Base-by-base conservation (phyloP, 225 moss, liverwort and hornwort species). In the Takakia lepidozioides region DNA sequence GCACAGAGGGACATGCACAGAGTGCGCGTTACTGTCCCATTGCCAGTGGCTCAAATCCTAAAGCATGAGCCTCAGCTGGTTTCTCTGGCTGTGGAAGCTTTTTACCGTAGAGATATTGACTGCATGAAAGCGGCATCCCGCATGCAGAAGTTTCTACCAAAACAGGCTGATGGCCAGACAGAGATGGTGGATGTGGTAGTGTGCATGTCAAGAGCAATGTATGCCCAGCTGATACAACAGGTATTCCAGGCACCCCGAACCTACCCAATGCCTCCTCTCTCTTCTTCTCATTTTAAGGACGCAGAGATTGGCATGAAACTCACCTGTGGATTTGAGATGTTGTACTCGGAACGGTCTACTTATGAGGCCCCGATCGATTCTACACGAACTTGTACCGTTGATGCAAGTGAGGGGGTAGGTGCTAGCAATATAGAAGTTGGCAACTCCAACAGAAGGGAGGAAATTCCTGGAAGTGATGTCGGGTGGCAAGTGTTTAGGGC, bases 301-400 rank as follows among this genome's bases (percentile, higher is more conserved):
- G 98, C 85, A 36, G 98, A 85, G 53, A 71, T 91, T 65, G 98
- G 98, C 19, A 91, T 98, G 91, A 98, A 98, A 60, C 68, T 98
- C 34, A 70, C 98, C 51, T 83, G 80, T 54, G 98, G 98, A 25
- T 98, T 98, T 57, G 87, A 91, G 75, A 98, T 98, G 78, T 78
- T 91, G 87, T 85, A 76, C 41, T 87, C 77, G 82, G 84, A 90
- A 59, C 73, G 82, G 19, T 63, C 76, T 13, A 46, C 64, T 1
- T 63, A 51, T 25, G 17, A 26, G 18, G 7, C 36, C 8, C 23
- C 36, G 6, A 13, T 19, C n/a, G 18, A 43, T 17, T 7, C 21
- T 21, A 7, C 18, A 8, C 43, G 8, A 7, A 21, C 43, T 7
- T 6, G 8, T 17, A 7, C 43, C 16, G 18, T 43, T 7, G n/a